Evolutionary conservation across 306 rosid genomes (phyloP), one percentile per base, ranked within the genome.

Genomic region (Begonia peltatifolia): DNA sequence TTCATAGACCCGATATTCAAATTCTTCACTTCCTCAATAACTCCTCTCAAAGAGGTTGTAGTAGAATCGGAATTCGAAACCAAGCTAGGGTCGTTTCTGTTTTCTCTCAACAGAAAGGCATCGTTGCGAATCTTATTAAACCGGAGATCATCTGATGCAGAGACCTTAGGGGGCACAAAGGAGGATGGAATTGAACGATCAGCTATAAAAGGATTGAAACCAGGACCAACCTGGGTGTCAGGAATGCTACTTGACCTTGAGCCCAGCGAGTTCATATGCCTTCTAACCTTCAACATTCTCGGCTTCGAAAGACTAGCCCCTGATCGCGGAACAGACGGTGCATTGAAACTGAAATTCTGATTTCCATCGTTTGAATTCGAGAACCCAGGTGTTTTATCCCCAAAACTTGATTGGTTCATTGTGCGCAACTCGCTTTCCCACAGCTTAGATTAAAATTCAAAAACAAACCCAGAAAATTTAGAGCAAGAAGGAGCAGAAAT

Each of bases 261-360:
- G 55, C 59, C 62, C 70, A 62, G 87, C 14, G 81, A 71, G 63
- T 51, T 76, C 60, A 58, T 47, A 23, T 75, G 84, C 64, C 59
- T 81, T 5, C 88, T 77, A 47, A 75, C 64, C 75, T 92, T 92
- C 13, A 57, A 42, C 43, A 83, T 36, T 66, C 94, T 66, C 12
- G 96, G 96, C 71, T 67, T 79, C 15, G 84, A 49, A 12, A 68
- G 66, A 49, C 80, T 82, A 11, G 81, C 67, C 52, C 60, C 71
- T 52, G 73, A 63, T 61, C 78, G 75, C 10, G 73, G 58, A 54
- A 46, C 59, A 13, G 90, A 54, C 62, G 73, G 44, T 13, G 82
- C 14, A 55, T 59, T 66, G 68, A 78, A 76, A 46, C 77, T 69
- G 54, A 76, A 54, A 54, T 62, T 68, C 9, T 75, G 20, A 51